Percentiles rank a stretch among this genome's conserved stretches.
These are phyloP conservation scores for Secale cereale DNA, from an alignment of 176 grass and related monocot genomes.

Conservation along the genomic window DNA sequence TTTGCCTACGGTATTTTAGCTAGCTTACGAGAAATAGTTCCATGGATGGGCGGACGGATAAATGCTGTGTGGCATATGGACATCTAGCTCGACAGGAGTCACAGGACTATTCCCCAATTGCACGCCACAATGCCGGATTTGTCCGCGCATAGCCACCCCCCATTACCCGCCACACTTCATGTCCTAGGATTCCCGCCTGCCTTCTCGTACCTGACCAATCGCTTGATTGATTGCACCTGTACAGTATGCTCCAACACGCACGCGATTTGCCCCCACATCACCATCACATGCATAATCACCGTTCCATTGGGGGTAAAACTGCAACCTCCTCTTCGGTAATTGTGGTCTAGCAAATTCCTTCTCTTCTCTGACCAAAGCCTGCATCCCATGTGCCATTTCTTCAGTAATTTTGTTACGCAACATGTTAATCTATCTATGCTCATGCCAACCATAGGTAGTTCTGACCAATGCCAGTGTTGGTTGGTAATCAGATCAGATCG, in stretches of 20 bases:
- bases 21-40: neutral
- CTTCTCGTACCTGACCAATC: neutral
- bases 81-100: neutral
- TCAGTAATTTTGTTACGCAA: neutral
- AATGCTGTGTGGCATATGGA: neutral
- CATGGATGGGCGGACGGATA: neutral
- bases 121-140: neutral
- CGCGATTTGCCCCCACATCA: no score
- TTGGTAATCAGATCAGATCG: neutral
- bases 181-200: slow-evolving; percentile 24
- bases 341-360: no score
- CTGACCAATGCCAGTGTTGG: neutral
- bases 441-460: neutral
- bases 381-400: neutral
- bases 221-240: neutral
- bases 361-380: neutral
- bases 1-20: neutral
- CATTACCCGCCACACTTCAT: slow-evolving; percentile 11
- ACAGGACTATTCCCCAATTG: slow-evolving; percentile 5
- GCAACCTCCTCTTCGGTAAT: no score
- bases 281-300: no score
- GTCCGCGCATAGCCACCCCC: neutral
- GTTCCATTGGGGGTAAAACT: no score
- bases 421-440: neutral
- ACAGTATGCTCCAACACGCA: neutral